Base-by-base conservation (phyloP, 352 stramenopile species). In the Globisporangium nunn region DNA sequence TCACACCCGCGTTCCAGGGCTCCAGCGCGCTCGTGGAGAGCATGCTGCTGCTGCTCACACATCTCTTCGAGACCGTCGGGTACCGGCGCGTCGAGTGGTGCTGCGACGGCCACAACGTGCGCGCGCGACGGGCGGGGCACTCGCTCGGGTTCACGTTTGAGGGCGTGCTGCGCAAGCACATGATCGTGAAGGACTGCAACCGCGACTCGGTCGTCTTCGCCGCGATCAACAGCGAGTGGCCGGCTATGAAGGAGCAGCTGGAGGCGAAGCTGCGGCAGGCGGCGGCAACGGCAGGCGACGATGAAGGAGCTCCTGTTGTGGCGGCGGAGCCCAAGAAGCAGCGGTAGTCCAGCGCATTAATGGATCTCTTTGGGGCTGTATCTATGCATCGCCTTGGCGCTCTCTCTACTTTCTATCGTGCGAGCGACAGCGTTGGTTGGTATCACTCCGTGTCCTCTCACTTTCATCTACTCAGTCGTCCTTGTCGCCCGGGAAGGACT, bases 51-150 rank as follows among this genome's bases (percentile, higher is more conserved):
- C 39, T 96, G 52, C 66, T 96, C 28, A 67, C 66, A 52, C 62
- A 87, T 41, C 55, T 95, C n/a, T 95, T 95, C n/a, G 66, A 64
- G 7, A 12, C 0, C 23, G 60, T 68, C 6, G 75, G 78, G 12
- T 96, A 96, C 58, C 83, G 88, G 29, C 82, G 88, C 48, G 78
- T 96, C 7, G 88, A 96, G 73, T 95, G 81, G 84, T 70, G 76
- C 3, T 92, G 85, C 52, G 88, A 96, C 39, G 86, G 84, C 18
- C 77, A 94, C 63, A 95, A 96, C 61, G 78, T 93, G 8, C 82
- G 83, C n/a, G 86, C 78, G 37, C 66, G 85, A 53, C 83, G 84
- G 35, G 78, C 80, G 18, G 86, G 72, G 1, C 83, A 96, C 54
- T 88, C 78, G 33, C 59, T 93, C 33, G 87, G 88, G 6, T 93